These are phyloP conservation scores for Myxozyma mucilagina DNA, from an alignment of 805 yeast species.

Conservation along the genomic window DNA sequence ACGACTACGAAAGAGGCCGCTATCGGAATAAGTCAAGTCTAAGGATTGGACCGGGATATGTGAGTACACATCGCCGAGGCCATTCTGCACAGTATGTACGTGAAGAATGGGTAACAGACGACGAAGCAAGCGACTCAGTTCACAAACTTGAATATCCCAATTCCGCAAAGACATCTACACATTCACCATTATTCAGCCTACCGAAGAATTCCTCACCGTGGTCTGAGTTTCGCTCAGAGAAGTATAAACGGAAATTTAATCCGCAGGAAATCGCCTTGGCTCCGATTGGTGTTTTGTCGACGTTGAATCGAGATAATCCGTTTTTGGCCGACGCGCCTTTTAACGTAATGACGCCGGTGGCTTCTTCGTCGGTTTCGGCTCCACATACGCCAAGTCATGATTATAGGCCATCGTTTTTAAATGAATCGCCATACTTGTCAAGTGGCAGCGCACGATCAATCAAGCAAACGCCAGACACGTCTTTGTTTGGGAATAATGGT, in stretches of 20 bases:
- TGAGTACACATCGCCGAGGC: not conserved
- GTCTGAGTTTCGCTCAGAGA: not conserved
- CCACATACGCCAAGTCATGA: not conserved
- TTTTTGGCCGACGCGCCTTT: not conserved
- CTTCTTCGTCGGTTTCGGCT: not conserved
- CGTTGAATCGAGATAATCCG: not conserved
- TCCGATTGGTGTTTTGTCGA: not conserved
- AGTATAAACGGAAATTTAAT: not conserved
- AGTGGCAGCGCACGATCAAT: not conserved
- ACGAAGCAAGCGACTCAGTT: not conserved
- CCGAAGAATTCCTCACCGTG: not conserved
- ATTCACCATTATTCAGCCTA: not conserved
- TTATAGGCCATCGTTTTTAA: not conserved
- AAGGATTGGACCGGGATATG: not conserved
- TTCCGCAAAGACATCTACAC: not conserved
- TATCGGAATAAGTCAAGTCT: not conserved
- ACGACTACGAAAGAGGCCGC: not conserved
- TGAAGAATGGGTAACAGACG: slow-evolving; percentile 7
- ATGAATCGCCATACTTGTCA: not conserved
- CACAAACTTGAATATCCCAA: not conserved
- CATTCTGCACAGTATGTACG: not conserved
- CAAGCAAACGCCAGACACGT: not conserved
- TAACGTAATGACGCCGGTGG: not conserved
- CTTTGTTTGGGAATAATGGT: not conserved
- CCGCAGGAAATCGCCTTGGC: not conserved